Evolutionary conservation across 176 grass and related monocot species (phyloP).

Genomic region (Oropetium thomaeum): DNA sequence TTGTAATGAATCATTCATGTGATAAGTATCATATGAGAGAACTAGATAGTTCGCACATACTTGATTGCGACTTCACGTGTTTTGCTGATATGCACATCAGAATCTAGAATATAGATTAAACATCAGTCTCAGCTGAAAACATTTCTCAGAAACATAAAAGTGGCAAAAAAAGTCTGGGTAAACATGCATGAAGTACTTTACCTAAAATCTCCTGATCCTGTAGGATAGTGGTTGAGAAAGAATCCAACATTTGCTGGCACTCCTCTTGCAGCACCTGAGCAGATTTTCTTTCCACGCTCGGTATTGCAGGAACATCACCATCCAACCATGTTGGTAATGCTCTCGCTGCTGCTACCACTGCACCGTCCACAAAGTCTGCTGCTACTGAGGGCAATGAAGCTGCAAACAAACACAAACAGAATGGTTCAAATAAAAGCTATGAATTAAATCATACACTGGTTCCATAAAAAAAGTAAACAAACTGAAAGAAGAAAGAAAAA

Average conservation of each 20-base stretch:
- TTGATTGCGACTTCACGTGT: slow-evolving; percentile 72
- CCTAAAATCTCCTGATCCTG: slow-evolving; percentile 77
- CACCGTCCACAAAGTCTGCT: slow-evolving; percentile 72
- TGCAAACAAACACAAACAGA: slow-evolving; percentile 30
- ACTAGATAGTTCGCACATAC: slow-evolving; percentile 42
- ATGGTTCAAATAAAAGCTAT: slow-evolving; percentile 15
- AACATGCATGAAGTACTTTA: slow-evolving; percentile 25
- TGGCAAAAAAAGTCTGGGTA: background rate
- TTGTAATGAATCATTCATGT: background rate
- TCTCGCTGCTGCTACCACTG: slow-evolving; percentile 82
- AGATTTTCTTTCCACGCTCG: slow-evolving; percentile 73
- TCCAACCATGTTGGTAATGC: slow-evolving; percentile 91
- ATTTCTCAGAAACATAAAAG: background rate
- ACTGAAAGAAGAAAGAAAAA: background rate
- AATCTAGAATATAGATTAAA: slow-evolving; percentile 48
- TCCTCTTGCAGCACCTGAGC: slow-evolving; percentile 74
- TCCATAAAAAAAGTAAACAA: too few relatives aligned
- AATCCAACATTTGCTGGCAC: slow-evolving; percentile 63
- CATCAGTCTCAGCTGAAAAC: background rate
- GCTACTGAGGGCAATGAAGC: slow-evolving; percentile 56
- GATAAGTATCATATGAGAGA: background rate
- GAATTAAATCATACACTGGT: background rate
- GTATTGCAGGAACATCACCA: slow-evolving; percentile 70
- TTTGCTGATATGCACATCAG: slow-evolving; percentile 54
- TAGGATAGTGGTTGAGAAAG: slow-evolving; percentile 66